Base-by-base conservation (phyloP, 108 stramenopile species). In the Seminavis robusta region DNA sequence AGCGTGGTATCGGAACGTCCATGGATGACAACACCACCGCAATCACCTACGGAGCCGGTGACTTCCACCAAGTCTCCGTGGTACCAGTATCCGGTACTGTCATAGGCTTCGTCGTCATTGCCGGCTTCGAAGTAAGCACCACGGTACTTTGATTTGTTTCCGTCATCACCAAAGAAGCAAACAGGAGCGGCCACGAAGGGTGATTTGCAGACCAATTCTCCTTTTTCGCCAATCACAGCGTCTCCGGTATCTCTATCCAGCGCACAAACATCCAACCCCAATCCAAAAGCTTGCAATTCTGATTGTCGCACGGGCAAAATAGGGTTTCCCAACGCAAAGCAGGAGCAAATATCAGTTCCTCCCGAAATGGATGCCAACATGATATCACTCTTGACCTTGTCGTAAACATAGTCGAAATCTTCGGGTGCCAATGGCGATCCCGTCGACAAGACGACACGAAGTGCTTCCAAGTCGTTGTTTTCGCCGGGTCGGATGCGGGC, bases 321-420 rank as follows among this genome's bases (percentile, higher is more conserved):
- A 29, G 72, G 68, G 59, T 67, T 74, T 32, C 56, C 59, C 17
- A 71, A 31, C 30, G 43, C 48, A 48, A 79, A 71, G 46, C 69
- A 61, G 10, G 63, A 63, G 42, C 63, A 63, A 54, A 63, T 53
- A 45, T 72, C 71, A n/a, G 71, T 72, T 11, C 71, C 71, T 21
- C 64, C 71, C 20, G 36, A 52, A 13, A 46, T 52, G 21, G 56
- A 64, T 19, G 49, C 94, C 89, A 71, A 30, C 17, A 64, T 20
- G 3, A 71, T 44, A 39, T 71, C 61, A 15, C 4, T 25, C 32
- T 71, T 52, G 3, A 71, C 63, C 38, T 64, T 27, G 27, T 54
- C 26, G 39, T 71, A 71, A 21, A 71, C 63, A 49, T 71, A 71
- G 16, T 62, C 61, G 45, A 71, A 71, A 38, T 64, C 63, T 49